Evolutionary conservation across 108 stramenopile genomes (phyloP), one percentile per base, ranked within the genome.

Genomic region (Pseudonitzschia multistriata): DNA sequence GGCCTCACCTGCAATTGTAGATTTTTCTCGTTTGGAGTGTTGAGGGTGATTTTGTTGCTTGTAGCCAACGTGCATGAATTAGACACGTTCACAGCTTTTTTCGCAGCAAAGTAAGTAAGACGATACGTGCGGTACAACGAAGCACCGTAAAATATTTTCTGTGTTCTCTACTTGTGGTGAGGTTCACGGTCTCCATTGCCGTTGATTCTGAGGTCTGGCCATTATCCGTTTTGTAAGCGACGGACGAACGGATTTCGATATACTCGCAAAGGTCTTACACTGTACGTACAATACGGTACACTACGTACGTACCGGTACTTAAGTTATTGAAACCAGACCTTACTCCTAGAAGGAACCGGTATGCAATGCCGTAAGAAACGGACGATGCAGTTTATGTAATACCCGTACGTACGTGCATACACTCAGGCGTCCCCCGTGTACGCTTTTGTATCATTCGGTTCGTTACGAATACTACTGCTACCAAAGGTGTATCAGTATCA

Each of bases 61-160:
- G 22, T 24, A 52, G 25, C 25, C 50, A 24, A 25, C 50, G 50
- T 52, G 21, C 50, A 52, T 45, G 15, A 17, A 45, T 45, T 45
- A 45, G 42, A 45, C 42, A 45, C 42, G 42, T 13, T 45, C 22
- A 25, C 22, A 52, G 25, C 24, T 2, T 24, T 52, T 25, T 52
- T 52, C 50, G 24, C 50, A 45, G 42, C 50, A 25, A 10, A 22
- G 8, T 52, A 52, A 52, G 50, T 52, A 52, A 52, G 22, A 52
- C 50, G 50, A 52, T 52, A 52, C 50, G 50, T 52, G 50, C 50
- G 50, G 50, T 52, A 52, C 50, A 52, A 52, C 50, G 50, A 10
- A 52, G n/a, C n/a, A 25, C 25, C 4, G 15, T 25, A 8, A 52
- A 52, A 52, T 24, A 15, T 4, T 52, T 25, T 19, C 50, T 25